Evolutionary conservation across 2,329 filamentous ascomycete genomes (phyloP).

Genomic region (Myriosclerotinia curreyana): DNA sequence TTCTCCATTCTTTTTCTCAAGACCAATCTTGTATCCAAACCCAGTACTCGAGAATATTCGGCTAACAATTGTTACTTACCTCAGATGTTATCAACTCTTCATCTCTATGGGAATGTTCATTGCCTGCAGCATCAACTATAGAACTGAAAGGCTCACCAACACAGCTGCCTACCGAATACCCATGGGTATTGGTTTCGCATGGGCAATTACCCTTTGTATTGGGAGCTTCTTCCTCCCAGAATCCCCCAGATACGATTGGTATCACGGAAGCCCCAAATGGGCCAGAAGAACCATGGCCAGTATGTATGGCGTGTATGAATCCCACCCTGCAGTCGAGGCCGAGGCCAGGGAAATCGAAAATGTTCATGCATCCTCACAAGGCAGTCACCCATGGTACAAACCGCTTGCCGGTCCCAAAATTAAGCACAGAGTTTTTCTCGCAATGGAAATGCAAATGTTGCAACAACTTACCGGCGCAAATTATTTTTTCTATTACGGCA

Average conservation of each 20-base stretch:
- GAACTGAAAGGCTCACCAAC: slow-evolving; percentile 40
- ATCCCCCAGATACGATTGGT: slow-evolving; percentile 55
- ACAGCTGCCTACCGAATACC: slow-evolving; percentile 60
- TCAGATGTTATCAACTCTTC: slow-evolving; percentile 66
- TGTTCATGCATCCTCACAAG: slow-evolving; percentile 44
- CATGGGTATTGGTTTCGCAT: slow-evolving; percentile 54
- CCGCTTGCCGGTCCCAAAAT: slow-evolving; percentile 60
- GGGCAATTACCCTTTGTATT: slow-evolving; percentile 50
- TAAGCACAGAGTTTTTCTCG: slow-evolving; percentile 62
- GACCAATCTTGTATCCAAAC: background rate
- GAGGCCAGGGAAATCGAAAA: slow-evolving; percentile 53
- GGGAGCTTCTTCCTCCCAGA: slow-evolving; percentile 56
- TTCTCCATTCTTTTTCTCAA: background rate
- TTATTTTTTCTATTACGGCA: slow-evolving; percentile 65
- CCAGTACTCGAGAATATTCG: too few species aligned
- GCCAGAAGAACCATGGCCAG: slow-evolving; percentile 52
- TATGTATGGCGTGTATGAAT: slow-evolving; percentile 47
- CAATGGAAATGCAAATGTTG: slow-evolving; percentile 60
- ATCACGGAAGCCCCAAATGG: slow-evolving; percentile 46
- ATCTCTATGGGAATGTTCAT: slow-evolving; percentile 68
- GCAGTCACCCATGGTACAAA: slow-evolving; percentile 59
- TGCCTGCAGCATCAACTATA: slow-evolving; percentile 54
- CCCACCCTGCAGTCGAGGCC: slow-evolving; percentile 48
- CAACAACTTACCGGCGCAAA: slow-evolving; percentile 67
- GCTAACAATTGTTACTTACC: slow-evolving; percentile 26